Conservation (phyloP, 805 yeast genomes). For the Teunomyces atbi region DNA sequence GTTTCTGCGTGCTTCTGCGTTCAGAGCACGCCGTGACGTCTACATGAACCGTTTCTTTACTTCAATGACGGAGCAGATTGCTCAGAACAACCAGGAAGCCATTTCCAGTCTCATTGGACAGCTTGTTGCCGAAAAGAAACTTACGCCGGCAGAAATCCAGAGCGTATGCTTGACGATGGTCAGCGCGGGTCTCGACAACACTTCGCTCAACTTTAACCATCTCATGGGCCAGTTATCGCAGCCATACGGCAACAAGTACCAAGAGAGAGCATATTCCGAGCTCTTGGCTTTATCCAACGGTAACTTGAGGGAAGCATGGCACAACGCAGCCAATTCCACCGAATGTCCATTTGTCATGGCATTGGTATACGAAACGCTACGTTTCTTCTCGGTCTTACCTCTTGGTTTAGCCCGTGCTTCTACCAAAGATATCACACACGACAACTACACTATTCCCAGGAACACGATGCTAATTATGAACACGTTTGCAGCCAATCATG, state of each 20-base stretch:
- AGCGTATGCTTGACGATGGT: constrained; percentile 73
- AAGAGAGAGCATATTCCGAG: constrained; percentile 42
- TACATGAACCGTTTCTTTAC: constrained; percentile 45
- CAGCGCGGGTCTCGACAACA: constrained; percentile 76
- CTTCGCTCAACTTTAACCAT: constrained; percentile 61
- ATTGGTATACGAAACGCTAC: constrained; percentile 57
- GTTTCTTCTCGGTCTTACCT: constrained; percentile 66
- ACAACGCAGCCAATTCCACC: constrained; percentile 19
- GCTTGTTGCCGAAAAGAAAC: constrained; percentile 8
- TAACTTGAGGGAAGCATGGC: constrained; percentile 35
- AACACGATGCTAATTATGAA: constrained; percentile 63
- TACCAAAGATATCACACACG: constrained; percentile 47
- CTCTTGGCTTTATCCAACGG: constrained; percentile 35
- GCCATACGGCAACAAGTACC: constrained; percentile 38
- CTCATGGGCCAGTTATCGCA: constrained; percentile 59
- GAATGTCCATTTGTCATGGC: constrained; percentile 55
- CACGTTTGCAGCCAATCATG: constrained; percentile 71
- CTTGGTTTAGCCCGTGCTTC: constrained; percentile 63
- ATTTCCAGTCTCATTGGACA: constrained; percentile 28
- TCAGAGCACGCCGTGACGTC: constrained; percentile 43
- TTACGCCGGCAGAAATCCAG: constrained; percentile 42
- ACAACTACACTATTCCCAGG: constrained; percentile 45
- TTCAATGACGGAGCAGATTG: constrained; percentile 14
- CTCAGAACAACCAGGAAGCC: constrained; percentile 19
- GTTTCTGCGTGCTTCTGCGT: constrained; percentile 13